Conservation (phyloP, 2,329 filamentous ascomycete genomes). For the Raffaelea deltoideospora region DNA sequence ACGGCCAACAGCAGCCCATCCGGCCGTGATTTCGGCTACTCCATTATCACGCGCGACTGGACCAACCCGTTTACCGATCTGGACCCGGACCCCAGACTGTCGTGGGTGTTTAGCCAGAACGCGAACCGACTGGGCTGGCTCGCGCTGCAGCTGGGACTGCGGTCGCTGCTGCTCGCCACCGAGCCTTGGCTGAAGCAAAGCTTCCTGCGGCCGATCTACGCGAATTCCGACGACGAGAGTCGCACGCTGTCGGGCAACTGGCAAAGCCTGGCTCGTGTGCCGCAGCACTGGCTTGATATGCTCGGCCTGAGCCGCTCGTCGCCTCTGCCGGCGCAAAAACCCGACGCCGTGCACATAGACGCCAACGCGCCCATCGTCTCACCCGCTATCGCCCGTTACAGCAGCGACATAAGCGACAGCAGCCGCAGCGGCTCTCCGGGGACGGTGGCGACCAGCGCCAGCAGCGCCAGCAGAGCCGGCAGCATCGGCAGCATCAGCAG, state of each 20-base stretch:
- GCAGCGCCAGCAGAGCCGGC: background rate
- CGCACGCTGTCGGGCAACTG: slow-evolving; percentile 8
- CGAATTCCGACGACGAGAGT: slow-evolving; percentile 9
- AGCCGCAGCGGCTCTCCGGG: no score
- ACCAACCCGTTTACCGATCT: slow-evolving; percentile 2
- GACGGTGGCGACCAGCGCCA: no score
- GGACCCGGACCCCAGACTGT: slow-evolving; percentile 7
- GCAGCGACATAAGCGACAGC: no score
- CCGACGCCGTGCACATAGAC: background rate
- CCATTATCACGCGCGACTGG: no score
- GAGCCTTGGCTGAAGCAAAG: slow-evolving; percentile 7
- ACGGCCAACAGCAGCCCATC: no score
- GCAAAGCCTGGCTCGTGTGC: slow-evolving; percentile 8
- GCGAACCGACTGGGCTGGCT: slow-evolving; percentile 11
- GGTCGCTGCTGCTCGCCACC: slow-evolving; percentile 9
- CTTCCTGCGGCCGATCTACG: slow-evolving; percentile 7
- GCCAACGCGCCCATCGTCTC: background rate
- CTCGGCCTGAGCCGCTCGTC: slow-evolving; percentile 7
- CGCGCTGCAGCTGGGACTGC: slow-evolving; percentile 9
- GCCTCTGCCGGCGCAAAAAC: background rate
- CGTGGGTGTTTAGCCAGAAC: slow-evolving; percentile 12
- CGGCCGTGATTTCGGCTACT: no score
- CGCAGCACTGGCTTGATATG: slow-evolving; percentile 9
- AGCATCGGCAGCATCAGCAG: background rate
- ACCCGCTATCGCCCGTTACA: no score